Evolutionary conservation across 2,329 filamentous ascomycete genomes (phyloP).

Genomic region (Tricladium varicosporioides): DNA sequence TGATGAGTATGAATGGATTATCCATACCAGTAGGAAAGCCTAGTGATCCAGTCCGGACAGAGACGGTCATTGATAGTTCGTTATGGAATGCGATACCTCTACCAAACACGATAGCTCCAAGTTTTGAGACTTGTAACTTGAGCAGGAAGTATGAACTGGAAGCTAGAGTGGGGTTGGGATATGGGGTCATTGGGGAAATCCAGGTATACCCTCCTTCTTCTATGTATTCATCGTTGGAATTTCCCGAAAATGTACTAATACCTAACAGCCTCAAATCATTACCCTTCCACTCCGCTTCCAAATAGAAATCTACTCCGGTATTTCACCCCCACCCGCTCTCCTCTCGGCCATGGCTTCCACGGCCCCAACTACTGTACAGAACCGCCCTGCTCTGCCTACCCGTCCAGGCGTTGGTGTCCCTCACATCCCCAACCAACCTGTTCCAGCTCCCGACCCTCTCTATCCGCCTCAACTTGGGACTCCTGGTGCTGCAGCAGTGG

Average conservation of each 20-base stretch:
- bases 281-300: slow-evolving; percentile 76
- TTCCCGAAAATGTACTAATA: slow-evolving; percentile 10
- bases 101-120: slow-evolving; percentile 83
- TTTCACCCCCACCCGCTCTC: slow-evolving; percentile 75
- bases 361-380: slow-evolving; percentile 14
- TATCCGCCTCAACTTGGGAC: slow-evolving; percentile 58
- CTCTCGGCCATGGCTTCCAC: slow-evolving; percentile 58
- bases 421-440: slow-evolving; percentile 17
- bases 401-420: background rate
- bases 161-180: slow-evolving; percentile 73
- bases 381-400: slow-evolving; percentile 11
- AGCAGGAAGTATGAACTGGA: slow-evolving; percentile 80
- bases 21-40: slow-evolving; percentile 65
- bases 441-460: slow-evolving; percentile 45
- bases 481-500: slow-evolving; percentile 45
- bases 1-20: slow-evolving; percentile 71
- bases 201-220: slow-evolving; percentile 22
- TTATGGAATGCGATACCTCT: slow-evolving; percentile 72
- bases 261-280: slow-evolving; percentile 65
- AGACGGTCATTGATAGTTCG: slow-evolving; percentile 65
- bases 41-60: slow-evolving; percentile 57
- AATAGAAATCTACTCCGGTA: slow-evolving; percentile 82
- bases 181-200: slow-evolving; percentile 56
- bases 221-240: background rate
- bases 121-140: slow-evolving; percentile 87